Conservation (phyloP, 169 alveolate genomes). For the Plasmodium yoelii region DNA sequence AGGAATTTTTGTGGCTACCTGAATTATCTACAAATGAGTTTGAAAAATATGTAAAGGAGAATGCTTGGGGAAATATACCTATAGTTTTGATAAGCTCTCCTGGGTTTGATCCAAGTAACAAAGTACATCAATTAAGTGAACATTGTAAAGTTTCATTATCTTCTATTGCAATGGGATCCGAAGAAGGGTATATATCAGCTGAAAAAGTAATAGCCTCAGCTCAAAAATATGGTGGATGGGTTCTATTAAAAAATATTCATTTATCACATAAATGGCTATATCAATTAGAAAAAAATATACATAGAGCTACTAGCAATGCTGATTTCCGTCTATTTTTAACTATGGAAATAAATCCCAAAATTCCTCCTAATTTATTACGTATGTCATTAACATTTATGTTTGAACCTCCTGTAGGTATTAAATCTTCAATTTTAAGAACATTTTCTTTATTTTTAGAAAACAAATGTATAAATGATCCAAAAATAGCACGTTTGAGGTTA, state of each 20-base stretch:
- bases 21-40: slow-evolving; percentile 89
- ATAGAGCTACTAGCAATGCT: slow-evolving; percentile 89
- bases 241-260: slow-evolving; percentile 97
- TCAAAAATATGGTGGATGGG: slow-evolving; percentile 96
- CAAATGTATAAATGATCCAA: slow-evolving; percentile 77
- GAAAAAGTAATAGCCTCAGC: slow-evolving; percentile 94
- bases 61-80: slow-evolving; percentile 93
- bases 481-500: slow-evolving; percentile 92
- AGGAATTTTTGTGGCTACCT: slow-evolving; percentile 90
- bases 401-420: slow-evolving; percentile 98
- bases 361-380: slow-evolving; percentile 94
- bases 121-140: slow-evolving; percentile 92
- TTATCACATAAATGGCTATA: slow-evolving; percentile 96
- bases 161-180: slow-evolving; percentile 98
- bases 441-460: slow-evolving; percentile 86
- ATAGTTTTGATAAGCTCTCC: slow-evolving; percentile 95
- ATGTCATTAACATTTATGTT: slow-evolving; percentile 95
- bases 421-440: slow-evolving; percentile 91
- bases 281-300: slow-evolving; percentile 95
- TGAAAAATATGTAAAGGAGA: slow-evolving; percentile 90
- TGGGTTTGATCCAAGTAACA: slow-evolving; percentile 98
- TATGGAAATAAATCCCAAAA: slow-evolving; percentile 95
- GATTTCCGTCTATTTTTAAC: slow-evolving; percentile 97
- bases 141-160: slow-evolving; percentile 88
- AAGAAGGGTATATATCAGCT: slow-evolving; percentile 96